phyloP scores from a whole-genome alignment of 345 rosid genomes.

The Citrus cavaleriei region DNA sequence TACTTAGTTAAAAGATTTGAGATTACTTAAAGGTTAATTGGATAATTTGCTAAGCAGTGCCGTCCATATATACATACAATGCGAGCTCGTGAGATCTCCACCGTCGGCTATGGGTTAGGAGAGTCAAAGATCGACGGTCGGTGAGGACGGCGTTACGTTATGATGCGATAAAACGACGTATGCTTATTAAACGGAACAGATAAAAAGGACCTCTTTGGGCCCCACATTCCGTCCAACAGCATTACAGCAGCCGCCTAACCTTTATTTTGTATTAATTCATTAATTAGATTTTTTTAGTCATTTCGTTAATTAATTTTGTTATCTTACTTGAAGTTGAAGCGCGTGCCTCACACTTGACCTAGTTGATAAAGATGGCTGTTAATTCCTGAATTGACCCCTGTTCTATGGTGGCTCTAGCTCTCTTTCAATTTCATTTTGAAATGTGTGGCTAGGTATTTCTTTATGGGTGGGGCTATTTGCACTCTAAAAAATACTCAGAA shows the following conservation, averaged over 20 bases:
- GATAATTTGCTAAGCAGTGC: constrained; percentile 6
- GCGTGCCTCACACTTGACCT: background rate
- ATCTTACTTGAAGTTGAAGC: background rate
- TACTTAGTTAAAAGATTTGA: background rate
- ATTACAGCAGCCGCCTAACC: constrained; percentile 13
- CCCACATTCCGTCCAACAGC: constrained; percentile 9
- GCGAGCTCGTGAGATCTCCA: background rate
- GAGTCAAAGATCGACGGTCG: constrained; percentile 34
- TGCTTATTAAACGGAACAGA: constrained; percentile 12
- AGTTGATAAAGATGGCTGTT: background rate
- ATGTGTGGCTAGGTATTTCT: background rate
- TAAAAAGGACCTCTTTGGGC: background rate
- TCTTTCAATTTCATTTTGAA: background rate
- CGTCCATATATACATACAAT: constrained; percentile 3
- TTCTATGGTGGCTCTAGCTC: background rate
- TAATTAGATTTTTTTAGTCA: background rate
- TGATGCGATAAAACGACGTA: background rate
- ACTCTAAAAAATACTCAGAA: too few relatives aligned
- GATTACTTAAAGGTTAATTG: background rate
- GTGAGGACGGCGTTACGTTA: constrained; percentile 3
- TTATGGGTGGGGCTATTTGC: background rate
- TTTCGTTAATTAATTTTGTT: background rate
- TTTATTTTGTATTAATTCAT: background rate
- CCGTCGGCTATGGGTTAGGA: constrained; percentile 19
- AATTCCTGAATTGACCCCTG: background rate